Base-by-base conservation (phyloP, 106 monocot species). In the Dendrobium chrysotoxum region DNA sequence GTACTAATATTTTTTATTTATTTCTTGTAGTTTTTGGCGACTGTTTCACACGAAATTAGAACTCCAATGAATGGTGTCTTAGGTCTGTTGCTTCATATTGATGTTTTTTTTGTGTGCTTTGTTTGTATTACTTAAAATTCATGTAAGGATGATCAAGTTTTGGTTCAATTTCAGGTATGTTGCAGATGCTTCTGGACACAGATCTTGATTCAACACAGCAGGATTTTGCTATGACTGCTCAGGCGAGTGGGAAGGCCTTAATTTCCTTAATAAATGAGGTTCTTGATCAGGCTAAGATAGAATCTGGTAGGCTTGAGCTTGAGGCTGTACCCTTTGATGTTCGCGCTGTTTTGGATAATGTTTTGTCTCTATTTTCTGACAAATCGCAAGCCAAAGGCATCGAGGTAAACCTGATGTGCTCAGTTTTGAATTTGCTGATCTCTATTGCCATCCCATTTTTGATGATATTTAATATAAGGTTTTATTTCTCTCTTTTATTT, bases 61-160 rank as follows among this genome's bases (percentile, higher is more conserved):
- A 95, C 95, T 26, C 95, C 95, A 50, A 96, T 96, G 95, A 96
- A 96, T 78, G 95, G 95, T 67, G 95, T 96, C 58, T 85, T 96
- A 89, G 95, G 95, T 95, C 12, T 79, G 86, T 86, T 10, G 30
- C 7, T 78, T 44, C 18, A 47, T 28, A 77, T 12, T 77, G 12
- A 45, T 74, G 1, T 4, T 82, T 77, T n/a, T n/a, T n/a, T n/a
- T n/a, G n/a, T n/a, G n/a, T 30, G 47, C 7, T 35, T 23, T 1
- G 18, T 46, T 35, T 54, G 25, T 28, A 12, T 15, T 70, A n/a
- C 15, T 13, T 50, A 77, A 17, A 77, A 50, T 25, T 77, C 3
- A 20, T 21, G 6, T n/a, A 7, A 41, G 13, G 42, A 74, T 0
- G 21, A 21, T 23, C n/a, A 41, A 74, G 5, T 50, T 77, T 77